Base-by-base conservation (phyloP, 2,329 filamentous ascomycete species). In the Calonectria honghensis region DNA sequence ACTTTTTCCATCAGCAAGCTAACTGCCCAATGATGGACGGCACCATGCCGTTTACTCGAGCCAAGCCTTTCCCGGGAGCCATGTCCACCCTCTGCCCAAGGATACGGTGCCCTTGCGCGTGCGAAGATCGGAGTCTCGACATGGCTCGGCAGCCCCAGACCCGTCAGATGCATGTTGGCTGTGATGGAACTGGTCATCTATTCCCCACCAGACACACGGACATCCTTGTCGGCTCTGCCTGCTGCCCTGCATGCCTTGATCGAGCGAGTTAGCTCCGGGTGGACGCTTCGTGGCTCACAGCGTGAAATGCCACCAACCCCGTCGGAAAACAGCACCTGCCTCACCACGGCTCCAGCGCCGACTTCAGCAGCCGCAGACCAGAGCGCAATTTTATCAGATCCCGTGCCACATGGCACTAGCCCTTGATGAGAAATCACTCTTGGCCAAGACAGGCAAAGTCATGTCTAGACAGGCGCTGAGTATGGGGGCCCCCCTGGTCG, bases 341-440 rank as follows among this genome's bases (percentile, higher is more conserved):
- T 32, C 51, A 54, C 18, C 16, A 32, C 51, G 14, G 16, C 27
- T 54, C 14, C 51, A 18, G 51, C 51, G 51, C 51, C 31, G 9
- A 13, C 3, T 57, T 35, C 24, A 63, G 57, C 11, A 48, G 45
- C 45, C n/a, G 45, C 9, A 48, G 10, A 48, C n/a, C 9, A 24
- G 10, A 29, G 24, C 57, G 57, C 57, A 63, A 63, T 63, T 63
- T 63, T 63, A 63, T 63, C 57, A 63, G 57, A 63, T 63, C 35
- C 35, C 35, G n/a, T 39, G 57, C 57, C 57, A 63, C 37, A 63
- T 41, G 57, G 35, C 14, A 63, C 57, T 63, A 63, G 24, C 3
- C 57, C 11, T 41, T 27, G n/a, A 20, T 16, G 35, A 37, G 7
- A 41, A 41, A 63, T n/a, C 35, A 18, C 57, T 31, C 57, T 39